phyloP scores from a whole-genome alignment of 2,329 filamentous ascomycete species.

The Fragosphaeria purpurea region DNA sequence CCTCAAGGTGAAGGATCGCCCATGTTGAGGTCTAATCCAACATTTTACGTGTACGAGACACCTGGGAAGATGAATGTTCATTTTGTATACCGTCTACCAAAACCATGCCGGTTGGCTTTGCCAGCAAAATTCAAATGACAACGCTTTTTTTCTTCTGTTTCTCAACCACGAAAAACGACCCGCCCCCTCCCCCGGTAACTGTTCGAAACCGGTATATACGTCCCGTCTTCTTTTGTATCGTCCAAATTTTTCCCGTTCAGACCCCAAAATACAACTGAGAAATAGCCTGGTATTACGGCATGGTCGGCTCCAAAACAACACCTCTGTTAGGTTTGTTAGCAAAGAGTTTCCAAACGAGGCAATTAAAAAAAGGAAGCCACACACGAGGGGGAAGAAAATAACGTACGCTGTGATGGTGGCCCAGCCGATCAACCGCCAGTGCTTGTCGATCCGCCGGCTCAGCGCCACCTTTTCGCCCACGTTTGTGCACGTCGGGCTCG shows the following conservation, averaged over 20 bases:
- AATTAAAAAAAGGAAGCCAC: not conserved
- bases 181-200: too few species aligned
- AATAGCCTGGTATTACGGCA: constrained; percentile 3
- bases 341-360: not conserved
- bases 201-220: too few species aligned
- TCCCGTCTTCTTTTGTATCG: too few species aligned
- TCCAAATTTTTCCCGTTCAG: too few species aligned
- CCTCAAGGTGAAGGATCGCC: too few species aligned
- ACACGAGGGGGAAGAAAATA: not conserved
- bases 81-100: not conserved
- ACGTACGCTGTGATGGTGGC: constrained; percentile 65
- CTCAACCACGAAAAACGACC: too few species aligned
- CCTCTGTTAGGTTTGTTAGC: constrained; percentile 10
- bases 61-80: not conserved
- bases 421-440: constrained; percentile 94
- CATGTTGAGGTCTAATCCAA: too few species aligned
- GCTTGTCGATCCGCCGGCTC: constrained; percentile 95
- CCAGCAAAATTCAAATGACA: constrained; percentile 3
- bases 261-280: too few species aligned
- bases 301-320: constrained; percentile 14
- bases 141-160: not conserved
- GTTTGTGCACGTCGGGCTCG: constrained; percentile 90
- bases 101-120: too few species aligned
- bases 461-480: constrained; percentile 97
- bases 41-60: too few species aligned